These are phyloP conservation scores for Cladophialophora chaetospira DNA, from an alignment of 2,329 filamentous ascomycete species.

Conservation along the genomic window DNA sequence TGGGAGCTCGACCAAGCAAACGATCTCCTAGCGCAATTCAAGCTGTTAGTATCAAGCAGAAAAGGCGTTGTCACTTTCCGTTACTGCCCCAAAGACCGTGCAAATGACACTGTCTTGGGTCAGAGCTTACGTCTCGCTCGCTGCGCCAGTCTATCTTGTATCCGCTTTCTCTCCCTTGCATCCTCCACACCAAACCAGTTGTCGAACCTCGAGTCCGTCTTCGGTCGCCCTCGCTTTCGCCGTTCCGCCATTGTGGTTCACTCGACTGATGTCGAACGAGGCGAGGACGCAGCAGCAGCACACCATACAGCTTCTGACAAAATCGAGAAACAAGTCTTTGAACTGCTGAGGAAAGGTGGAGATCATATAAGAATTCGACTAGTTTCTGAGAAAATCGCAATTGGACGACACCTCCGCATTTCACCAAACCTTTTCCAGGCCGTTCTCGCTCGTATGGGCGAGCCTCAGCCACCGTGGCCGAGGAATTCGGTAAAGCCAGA, in stretches of 20 bases:
- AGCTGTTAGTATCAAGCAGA: background rate
- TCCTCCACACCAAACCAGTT: conserved; percentile 41
- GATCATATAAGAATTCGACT: background rate
- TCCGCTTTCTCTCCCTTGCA: conserved; percentile 43
- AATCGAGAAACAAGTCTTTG: background rate
- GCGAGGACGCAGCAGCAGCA: background rate
- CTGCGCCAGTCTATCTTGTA: conserved; percentile 45
- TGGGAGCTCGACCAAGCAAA: background rate
- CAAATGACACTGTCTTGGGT: background rate
- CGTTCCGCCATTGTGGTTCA: background rate
- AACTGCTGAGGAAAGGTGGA: background rate
- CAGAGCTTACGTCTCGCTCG: conserved; percentile 40
- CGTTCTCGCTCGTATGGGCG: background rate
- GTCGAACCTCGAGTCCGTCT: conserved; percentile 17
- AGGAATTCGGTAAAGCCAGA: background rate
- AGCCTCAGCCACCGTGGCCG: background rate
- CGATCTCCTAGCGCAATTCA: background rate
- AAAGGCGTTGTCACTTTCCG: background rate
- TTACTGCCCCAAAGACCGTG: background rate
- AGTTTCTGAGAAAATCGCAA: background rate
- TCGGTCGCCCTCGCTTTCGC: conserved; percentile 10
- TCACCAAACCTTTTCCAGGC: background rate
- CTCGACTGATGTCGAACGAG: background rate
- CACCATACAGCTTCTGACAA: background rate
- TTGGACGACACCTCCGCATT: background rate